Evolutionary conservation across 495 filamentous ascomycete genomes (phyloP).

Genomic region (Lasiosphaeria ovina): DNA sequence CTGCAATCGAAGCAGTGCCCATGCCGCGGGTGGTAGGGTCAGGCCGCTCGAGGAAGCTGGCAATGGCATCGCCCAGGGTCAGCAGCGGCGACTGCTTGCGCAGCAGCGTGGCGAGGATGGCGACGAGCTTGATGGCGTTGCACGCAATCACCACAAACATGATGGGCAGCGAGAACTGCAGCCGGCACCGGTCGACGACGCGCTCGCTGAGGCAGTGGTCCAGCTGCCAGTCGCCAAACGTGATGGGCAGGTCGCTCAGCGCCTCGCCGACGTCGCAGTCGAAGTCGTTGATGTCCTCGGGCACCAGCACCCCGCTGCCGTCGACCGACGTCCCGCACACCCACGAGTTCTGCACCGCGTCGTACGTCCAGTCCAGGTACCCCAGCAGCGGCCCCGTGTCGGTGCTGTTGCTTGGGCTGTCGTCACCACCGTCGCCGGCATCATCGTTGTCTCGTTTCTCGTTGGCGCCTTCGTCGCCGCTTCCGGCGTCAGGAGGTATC

Average conservation of each 20-base stretch:
- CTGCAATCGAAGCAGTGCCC: neutral
- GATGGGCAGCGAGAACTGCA: neutral
- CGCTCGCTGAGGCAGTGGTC: neutral
- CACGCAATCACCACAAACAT: constrained; percentile 3
- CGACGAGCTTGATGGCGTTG: neutral
- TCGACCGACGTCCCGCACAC: neutral
- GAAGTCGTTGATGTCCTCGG: neutral
- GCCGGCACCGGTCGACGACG: neutral
- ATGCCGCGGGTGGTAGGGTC: constrained; percentile 4
- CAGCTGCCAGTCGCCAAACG: neutral
- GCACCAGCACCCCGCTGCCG: neutral
- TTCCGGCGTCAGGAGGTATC: too few species aligned
- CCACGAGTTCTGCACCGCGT: neutral
- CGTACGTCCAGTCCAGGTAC: neutral
- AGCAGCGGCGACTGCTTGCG: neutral
- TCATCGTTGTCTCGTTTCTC: too few species aligned
- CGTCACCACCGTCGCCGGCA: too few species aligned
- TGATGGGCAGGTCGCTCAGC: neutral
- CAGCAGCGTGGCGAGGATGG: neutral
- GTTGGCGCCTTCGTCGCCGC: too few species aligned
- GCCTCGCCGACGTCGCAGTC: neutral
- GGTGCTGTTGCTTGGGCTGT: neutral
- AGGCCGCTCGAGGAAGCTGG: neutral
- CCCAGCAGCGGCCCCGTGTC: neutral
- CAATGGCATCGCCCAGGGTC: constrained; percentile 8